phyloP scores from a whole-genome alignment of 108 stramenopile genomes.

The Licmophora abbreviata region DNA sequence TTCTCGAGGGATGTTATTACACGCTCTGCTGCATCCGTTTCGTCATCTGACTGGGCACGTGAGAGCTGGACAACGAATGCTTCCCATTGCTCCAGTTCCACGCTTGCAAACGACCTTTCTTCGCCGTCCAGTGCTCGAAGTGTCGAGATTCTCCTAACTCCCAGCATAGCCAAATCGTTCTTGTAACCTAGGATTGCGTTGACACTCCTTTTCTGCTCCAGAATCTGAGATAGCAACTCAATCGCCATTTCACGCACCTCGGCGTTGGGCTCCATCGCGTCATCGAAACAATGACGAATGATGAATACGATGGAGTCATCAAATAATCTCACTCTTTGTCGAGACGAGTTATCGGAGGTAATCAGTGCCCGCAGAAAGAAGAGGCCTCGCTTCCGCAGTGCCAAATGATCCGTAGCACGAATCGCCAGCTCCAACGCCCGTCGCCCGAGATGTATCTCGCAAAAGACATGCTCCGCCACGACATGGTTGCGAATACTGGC shows the following conservation, averaged over 20 bases:
- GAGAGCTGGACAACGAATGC: slow-evolving; percentile 40
- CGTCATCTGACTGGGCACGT: slow-evolving; percentile 21
- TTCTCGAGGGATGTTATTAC: no score
- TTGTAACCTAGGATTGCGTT: slow-evolving; percentile 37
- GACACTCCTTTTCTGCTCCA: slow-evolving; percentile 29
- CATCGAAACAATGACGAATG: slow-evolving; percentile 28
- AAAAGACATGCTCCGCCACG: slow-evolving; percentile 58
- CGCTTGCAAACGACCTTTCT: slow-evolving; percentile 37
- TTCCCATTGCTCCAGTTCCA: slow-evolving; percentile 77
- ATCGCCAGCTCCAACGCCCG: slow-evolving; percentile 34
- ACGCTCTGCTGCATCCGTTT: neutral
- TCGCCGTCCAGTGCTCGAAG: slow-evolving; percentile 53
- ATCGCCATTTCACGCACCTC: slow-evolving; percentile 72
- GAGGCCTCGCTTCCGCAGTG: slow-evolving; percentile 37
- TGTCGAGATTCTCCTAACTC: slow-evolving; percentile 45
- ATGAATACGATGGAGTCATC: slow-evolving; percentile 22
- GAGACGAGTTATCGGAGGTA: slow-evolving; percentile 44
- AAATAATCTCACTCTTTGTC: slow-evolving; percentile 28
- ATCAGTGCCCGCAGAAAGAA: slow-evolving; percentile 68
- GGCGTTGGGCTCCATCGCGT: slow-evolving; percentile 20
- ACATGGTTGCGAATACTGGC: slow-evolving; percentile 57
- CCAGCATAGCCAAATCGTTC: slow-evolving; percentile 34
- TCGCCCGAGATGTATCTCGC: slow-evolving; percentile 33
- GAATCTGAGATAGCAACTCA: slow-evolving; percentile 34
- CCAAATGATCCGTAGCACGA: slow-evolving; percentile 14